A percentile compares a stretch with the other conserved stretches of the same genome.
These are phyloP conservation scores for Mychonastes homosphaera DNA, from an alignment of 139 green algal species.

Conservation along the genomic window DNA sequence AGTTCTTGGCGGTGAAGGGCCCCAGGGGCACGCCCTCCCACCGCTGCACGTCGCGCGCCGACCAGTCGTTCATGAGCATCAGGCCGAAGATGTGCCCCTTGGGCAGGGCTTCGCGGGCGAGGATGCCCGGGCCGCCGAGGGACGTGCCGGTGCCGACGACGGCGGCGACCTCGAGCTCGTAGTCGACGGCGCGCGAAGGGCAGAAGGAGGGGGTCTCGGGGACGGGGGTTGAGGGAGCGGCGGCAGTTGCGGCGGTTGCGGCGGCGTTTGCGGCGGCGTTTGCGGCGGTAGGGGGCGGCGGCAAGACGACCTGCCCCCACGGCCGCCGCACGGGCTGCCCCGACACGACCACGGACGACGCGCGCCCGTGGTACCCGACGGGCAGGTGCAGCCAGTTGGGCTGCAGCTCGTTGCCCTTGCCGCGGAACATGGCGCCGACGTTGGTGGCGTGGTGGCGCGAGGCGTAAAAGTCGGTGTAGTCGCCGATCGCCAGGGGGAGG, in stretches of 20 bases:
- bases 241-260: no score
- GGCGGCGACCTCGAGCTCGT: conserved; percentile 73
- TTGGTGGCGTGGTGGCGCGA: conserved; percentile 80
- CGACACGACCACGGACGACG: conserved; percentile 79
- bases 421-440: conserved; percentile 72
- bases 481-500: conserved; percentile 65
- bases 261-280: no score
- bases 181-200: no score
- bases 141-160: conserved; percentile 69
- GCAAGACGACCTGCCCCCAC: no score
- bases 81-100: conserved; percentile 96
- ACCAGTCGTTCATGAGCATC: conserved; percentile 95
- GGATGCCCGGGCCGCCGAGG: conserved; percentile 55
- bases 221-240: no score
- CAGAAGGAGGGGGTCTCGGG: no score
- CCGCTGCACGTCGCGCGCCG: conserved; percentile 82
- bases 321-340: conserved; percentile 59
- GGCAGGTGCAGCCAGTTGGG: conserved; percentile 88
- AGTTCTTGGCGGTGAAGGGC: conserved; percentile 91
- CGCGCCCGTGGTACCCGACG: conserved; percentile 83
- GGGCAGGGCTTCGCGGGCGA: conserved; percentile 45
- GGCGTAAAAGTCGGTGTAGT: conserved; percentile 97
- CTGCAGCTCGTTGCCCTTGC: conserved; percentile 50
- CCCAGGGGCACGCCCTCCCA: conserved; percentile 91
- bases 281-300: no score